Evolutionary conservation across 176 grass and related monocot species (phyloP).

Genomic region (bread wheat (Triticum aestivum)): IWGSC_CS_RefSeq_v2.1 NC_057798.1:399414935-399415434

Average conservation of each 20-base stretch:
- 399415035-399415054: neutral
- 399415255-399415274: neutral
- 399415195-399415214: slow-evolving; percentile 48
- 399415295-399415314: slow-evolving; percentile 65
- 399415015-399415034: slow-evolving; percentile 9
- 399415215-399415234: neutral
- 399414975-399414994: neutral
- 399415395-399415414: slow-evolving; percentile 47
- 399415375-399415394: slow-evolving; percentile 20
- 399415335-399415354: slow-evolving; percentile 43
- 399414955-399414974: neutral
- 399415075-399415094: slow-evolving; percentile 27
- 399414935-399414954: neutral
- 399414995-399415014: neutral
- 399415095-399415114: neutral
- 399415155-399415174: slow-evolving; percentile 67
- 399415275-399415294: slow-evolving; percentile 41
- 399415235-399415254: neutral
- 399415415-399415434: slow-evolving; percentile 64
- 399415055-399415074: slow-evolving; percentile 7
- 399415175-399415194: slow-evolving; percentile 56
- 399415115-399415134: slow-evolving; percentile 13
- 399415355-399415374: slow-evolving; percentile 53
- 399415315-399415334: slow-evolving; percentile 55
- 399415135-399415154: slow-evolving; percentile 37